These are phyloP conservation scores for Phytophthora podocarpi DNA, from an alignment of 352 stramenopile genomes.

Conservation along the genomic window DNA sequence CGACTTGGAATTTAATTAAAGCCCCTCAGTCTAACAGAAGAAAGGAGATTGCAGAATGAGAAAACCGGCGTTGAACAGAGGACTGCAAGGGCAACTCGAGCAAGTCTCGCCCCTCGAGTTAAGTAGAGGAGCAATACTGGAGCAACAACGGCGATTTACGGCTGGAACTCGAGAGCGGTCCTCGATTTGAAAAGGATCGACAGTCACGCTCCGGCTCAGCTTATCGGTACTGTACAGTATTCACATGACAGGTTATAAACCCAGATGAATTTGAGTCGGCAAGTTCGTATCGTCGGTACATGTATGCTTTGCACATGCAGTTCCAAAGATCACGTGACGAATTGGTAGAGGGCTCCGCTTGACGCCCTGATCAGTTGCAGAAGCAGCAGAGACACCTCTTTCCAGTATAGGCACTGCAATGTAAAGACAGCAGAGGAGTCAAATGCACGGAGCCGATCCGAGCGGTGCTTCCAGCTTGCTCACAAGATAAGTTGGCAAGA, in stretches of 20 bases:
- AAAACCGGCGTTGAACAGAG: background rate
- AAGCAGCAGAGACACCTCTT: background rate
- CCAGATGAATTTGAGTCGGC: conserved; percentile 14
- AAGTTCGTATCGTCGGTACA: conserved; percentile 1
- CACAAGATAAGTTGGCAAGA: background rate
- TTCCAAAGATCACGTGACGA: conserved; percentile 16
- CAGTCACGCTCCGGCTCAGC: no score
- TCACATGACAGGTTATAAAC: conserved; percentile 23
- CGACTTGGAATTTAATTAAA: background rate
- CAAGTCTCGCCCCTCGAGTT: background rate
- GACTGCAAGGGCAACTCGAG: conserved; percentile 4
- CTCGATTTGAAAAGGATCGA: conserved; percentile 20
- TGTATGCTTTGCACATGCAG: conserved; percentile 2
- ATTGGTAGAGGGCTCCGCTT: conserved; percentile 10
- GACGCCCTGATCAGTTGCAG: conserved; percentile 2
- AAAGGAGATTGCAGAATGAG: conserved; percentile 23
- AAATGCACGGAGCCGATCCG: conserved; percentile 10
- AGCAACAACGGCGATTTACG: background rate
- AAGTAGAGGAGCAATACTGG: conserved; percentile 15
- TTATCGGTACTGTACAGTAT: no score
- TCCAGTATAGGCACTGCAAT: background rate
- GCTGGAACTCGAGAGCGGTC: conserved; percentile 21
- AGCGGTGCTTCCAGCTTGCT: background rate
- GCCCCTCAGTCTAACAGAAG: conserved; percentile 3
- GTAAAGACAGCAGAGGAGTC: background rate